phyloP scores from a whole-genome alignment of 768 basidiomycete genomes.

The Arthromyces matolae region DNA sequence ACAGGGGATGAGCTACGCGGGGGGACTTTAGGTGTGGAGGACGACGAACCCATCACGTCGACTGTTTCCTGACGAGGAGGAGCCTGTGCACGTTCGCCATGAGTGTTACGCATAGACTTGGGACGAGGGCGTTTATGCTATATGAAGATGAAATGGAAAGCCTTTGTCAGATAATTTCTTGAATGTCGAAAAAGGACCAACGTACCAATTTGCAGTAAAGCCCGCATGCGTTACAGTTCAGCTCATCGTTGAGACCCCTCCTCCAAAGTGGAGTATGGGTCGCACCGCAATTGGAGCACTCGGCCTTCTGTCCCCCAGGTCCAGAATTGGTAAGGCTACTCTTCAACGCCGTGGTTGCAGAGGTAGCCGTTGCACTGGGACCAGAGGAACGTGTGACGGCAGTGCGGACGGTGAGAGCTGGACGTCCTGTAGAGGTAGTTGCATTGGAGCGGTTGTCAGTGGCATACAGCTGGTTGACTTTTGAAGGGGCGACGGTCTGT shows the following conservation, averaged over 20 bases:
- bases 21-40: slow-evolving; percentile 25
- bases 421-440: slow-evolving; percentile 43
- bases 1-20: slow-evolving; percentile 28
- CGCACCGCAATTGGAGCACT: slow-evolving; percentile 86
- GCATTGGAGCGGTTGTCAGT: slow-evolving; percentile 35
- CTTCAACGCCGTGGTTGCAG: slow-evolving; percentile 37
- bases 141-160: slow-evolving; percentile 12
- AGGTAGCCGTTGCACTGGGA: slow-evolving; percentile 64
- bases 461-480: slow-evolving; percentile 49
- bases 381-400: slow-evolving; percentile 51
- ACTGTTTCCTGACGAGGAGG: slow-evolving; percentile 66
- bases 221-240: slow-evolving; percentile 88
- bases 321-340: slow-evolving; percentile 32
- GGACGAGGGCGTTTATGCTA: slow-evolving; percentile 90
- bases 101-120: slow-evolving; percentile 79
- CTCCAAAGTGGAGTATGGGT: slow-evolving; percentile 89
- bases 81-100: slow-evolving; percentile 66
- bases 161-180: background rate
- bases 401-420: slow-evolving; percentile 61
- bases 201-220: slow-evolving; percentile 81
- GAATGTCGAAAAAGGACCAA: slow-evolving; percentile 10
- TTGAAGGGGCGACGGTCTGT: slow-evolving; percentile 56
- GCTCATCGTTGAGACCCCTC: slow-evolving; percentile 79
- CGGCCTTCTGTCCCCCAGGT: slow-evolving; percentile 66
- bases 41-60: slow-evolving; percentile 64